Evolutionary conservation across 140 eudicot species (phyloP).

Genomic region (Flaveria floridana): DNA sequence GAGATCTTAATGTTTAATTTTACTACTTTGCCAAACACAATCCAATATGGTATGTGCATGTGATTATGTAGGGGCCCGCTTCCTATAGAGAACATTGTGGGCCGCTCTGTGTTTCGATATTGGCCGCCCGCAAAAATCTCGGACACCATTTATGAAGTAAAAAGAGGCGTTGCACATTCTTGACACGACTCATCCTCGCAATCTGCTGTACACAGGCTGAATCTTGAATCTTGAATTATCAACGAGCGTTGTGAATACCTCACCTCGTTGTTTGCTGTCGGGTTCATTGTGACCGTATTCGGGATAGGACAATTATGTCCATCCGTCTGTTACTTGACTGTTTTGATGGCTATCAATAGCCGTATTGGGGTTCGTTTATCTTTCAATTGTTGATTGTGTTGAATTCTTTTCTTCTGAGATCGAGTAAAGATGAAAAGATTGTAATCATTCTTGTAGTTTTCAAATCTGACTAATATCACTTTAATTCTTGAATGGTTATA

Average conservation of each 20-base stretch:
- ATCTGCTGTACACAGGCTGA: slow-evolving; percentile 21
- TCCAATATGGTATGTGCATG: not conserved
- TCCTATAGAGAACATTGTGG: slow-evolving; percentile 69
- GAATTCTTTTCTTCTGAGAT: not conserved
- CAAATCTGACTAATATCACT: not conserved
- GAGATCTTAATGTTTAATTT: not conserved
- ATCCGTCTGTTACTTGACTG: slow-evolving; percentile 21
- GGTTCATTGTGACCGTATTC: not conserved
- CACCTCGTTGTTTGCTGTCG: slow-evolving; percentile 5
- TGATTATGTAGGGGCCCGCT: slow-evolving; percentile 78
- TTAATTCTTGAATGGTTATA: slow-evolving; percentile 1
- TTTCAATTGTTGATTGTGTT: slow-evolving; percentile 20
- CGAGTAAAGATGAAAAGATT: slow-evolving; percentile 14
- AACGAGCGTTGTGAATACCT: slow-evolving; percentile 37
- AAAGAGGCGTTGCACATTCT: slow-evolving; percentile 39
- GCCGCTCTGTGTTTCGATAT: slow-evolving; percentile 78
- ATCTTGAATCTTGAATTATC: slow-evolving; percentile 21
- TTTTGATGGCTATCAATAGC: slow-evolving; percentile 18
- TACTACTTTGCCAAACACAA: not conserved
- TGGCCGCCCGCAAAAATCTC: slow-evolving; percentile 91
- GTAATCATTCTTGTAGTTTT: not conserved
- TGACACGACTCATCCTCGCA: slow-evolving; percentile 25
- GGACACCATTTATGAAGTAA: slow-evolving; percentile 48
- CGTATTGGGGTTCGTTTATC: slow-evolving; percentile 23
- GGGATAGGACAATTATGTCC: slow-evolving; percentile 24